These are phyloP conservation scores for Globisporangium cylindrosporum DNA, from an alignment of 352 stramenopile genomes.

Conservation along the genomic window DNA sequence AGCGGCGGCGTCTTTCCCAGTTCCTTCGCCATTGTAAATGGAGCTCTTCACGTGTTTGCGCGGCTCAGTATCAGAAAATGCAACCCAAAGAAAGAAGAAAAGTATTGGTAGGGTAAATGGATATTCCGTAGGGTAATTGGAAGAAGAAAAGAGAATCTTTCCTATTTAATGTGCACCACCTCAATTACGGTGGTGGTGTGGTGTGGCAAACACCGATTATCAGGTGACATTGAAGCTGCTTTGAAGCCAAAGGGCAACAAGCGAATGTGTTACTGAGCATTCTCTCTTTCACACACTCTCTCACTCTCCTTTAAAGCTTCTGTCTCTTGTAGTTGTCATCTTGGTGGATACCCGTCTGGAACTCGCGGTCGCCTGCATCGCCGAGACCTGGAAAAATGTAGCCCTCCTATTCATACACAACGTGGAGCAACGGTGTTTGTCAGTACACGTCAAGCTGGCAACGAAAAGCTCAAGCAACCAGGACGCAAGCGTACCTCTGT, in stretches of 20 bases:
- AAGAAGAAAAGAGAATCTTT: conserved; percentile 11
- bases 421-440: neutral
- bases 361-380: conserved; percentile 82
- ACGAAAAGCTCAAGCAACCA: neutral
- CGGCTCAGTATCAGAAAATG: conserved; percentile 8
- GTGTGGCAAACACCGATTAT: neutral
- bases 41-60: conserved; percentile 5
- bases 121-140: neutral
- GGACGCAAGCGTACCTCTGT: conserved; percentile 45
- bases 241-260: neutral
- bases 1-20: conserved; percentile 36
- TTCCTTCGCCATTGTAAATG: conserved; percentile 14
- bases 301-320: conserved; percentile 35
- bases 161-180: conserved; percentile 17
- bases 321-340: conserved; percentile 57
- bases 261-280: neutral
- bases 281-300: neutral
- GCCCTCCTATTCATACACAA: conserved; percentile 45
- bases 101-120: no score
- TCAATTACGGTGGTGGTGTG: neutral
- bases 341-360: conserved; percentile 62
- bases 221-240: neutral
- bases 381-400: conserved; percentile 82
- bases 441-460: neutral
- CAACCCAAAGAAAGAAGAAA: neutral